Evolutionary conservation across 495 filamentous ascomycete genomes (phyloP).

Genomic region (Tuber borchii): DNA sequence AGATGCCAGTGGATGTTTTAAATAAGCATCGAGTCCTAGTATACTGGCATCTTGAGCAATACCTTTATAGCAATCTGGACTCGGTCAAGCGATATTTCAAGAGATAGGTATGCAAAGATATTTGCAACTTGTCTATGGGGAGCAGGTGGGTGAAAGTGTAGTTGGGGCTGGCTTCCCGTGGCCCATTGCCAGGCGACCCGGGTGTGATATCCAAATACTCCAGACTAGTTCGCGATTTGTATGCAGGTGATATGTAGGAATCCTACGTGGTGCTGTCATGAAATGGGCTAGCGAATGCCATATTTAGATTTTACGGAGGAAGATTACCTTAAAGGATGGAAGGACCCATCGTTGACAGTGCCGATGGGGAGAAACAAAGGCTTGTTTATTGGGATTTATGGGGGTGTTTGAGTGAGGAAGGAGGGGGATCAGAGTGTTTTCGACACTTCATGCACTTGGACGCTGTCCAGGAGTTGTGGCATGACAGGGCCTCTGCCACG

Average conservation of each 20-base stretch:
- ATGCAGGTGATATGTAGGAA: neutral
- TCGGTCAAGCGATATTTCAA: neutral
- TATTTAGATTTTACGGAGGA: conserved; percentile 1
- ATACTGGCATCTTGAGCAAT: neutral
- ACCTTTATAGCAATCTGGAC: neutral
- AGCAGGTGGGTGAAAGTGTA: neutral
- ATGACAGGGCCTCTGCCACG: conserved; percentile 41
- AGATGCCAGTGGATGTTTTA: neutral
- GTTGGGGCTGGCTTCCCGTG: neutral
- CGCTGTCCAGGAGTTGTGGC: conserved; percentile 30
- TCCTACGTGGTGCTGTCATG: conserved; percentile 3
- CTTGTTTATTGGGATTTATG: neutral
- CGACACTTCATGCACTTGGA: neutral
- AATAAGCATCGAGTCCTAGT: neutral
- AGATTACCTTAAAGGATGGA: neutral
- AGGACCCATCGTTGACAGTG: neutral
- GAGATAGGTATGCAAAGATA: neutral
- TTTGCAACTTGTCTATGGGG: neutral
- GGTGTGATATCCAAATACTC: neutral
- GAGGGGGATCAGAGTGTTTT: neutral
- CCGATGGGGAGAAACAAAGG: neutral
- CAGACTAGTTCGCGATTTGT: neutral
- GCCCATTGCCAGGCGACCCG: neutral
- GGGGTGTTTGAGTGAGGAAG: neutral
- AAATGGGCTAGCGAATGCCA: neutral